Evolutionary conservation across 2,329 filamentous ascomycete genomes (phyloP).

Genomic region (Penicillium sp.): DNA sequence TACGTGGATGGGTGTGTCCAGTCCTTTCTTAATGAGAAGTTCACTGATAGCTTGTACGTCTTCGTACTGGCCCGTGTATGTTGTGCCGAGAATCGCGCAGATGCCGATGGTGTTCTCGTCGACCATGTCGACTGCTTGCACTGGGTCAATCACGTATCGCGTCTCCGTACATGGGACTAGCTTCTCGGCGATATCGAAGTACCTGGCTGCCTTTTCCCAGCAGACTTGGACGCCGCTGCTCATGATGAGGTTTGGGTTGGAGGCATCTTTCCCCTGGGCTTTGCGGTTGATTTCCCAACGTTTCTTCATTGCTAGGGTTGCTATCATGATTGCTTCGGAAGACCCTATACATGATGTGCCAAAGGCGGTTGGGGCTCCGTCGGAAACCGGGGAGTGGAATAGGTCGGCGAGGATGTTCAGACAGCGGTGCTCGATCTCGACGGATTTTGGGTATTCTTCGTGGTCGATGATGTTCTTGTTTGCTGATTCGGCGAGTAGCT

Average conservation of each 20-base stretch:
- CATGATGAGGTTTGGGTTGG: constrained; percentile 71
- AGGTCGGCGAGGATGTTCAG: constrained; percentile 66
- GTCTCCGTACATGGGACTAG: constrained; percentile 49
- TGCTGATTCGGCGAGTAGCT: constrained; percentile 65
- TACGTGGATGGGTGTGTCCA: constrained; percentile 54
- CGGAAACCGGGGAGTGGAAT: constrained; percentile 57
- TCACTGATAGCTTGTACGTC: constrained; percentile 66
- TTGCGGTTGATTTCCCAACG: constrained; percentile 65
- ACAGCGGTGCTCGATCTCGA: constrained; percentile 64
- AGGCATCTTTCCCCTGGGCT: constrained; percentile 60
- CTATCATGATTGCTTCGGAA: constrained; percentile 68
- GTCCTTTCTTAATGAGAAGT: constrained; percentile 54
- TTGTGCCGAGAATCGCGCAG: constrained; percentile 68
- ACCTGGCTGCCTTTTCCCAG: constrained; percentile 68
- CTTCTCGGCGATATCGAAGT: constrained; percentile 66
- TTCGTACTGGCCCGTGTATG: constrained; percentile 72
- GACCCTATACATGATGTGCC: constrained; percentile 70
- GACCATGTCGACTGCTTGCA: constrained; percentile 62
- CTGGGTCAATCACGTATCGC: constrained; percentile 64
- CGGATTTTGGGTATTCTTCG: constrained; percentile 61
- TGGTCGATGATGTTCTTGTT: constrained; percentile 71
- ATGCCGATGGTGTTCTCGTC: constrained; percentile 77
- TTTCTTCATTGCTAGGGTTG: constrained; percentile 71
- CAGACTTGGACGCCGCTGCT: constrained; percentile 71
- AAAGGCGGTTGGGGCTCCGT: constrained; percentile 57